A percentile compares a stretch with the other conserved stretches of the same genome.
phyloP scores from a whole-genome alignment of 1,139 yeast genomes.

The Blastobotrys malaysiensis region DNA sequence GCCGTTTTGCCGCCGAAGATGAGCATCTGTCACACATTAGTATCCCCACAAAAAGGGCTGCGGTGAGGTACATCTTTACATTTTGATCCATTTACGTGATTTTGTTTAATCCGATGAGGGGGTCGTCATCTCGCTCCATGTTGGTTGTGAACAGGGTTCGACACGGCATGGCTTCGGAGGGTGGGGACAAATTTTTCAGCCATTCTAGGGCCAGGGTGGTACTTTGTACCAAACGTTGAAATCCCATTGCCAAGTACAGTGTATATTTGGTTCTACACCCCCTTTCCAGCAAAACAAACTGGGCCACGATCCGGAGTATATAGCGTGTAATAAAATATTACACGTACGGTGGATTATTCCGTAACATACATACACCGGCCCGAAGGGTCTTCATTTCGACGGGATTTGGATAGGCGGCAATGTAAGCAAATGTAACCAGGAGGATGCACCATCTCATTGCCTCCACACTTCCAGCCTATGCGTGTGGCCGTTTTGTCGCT shows the following conservation, averaged over 20 bases:
- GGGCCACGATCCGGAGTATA: too few species aligned
- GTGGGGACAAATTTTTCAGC: too few species aligned
- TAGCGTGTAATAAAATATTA: too few species aligned
- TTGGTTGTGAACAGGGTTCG: not conserved
- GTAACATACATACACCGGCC: not conserved
- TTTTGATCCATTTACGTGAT: not conserved
- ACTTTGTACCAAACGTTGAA: not conserved
- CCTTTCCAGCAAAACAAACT: too few species aligned
- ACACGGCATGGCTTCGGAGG: not conserved
- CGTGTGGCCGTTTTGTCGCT: not conserved
- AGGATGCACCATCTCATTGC: not conserved
- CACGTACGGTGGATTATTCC: not conserved
- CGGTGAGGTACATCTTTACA: not conserved
- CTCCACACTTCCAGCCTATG: not conserved
- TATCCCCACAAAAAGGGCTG: not conserved
- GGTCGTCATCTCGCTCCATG: not conserved
- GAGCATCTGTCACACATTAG: not conserved
- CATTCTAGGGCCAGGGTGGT: too few species aligned
- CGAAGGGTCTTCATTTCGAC: not conserved
- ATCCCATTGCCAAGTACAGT: too few species aligned
- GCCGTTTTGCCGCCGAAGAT: not conserved
- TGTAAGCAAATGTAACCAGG: not conserved
- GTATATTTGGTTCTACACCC: too few species aligned
- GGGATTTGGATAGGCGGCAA: not conserved
- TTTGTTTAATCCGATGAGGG: not conserved